phyloP scores from a whole-genome alignment of 2,329 filamentous ascomycete genomes.

The Cladosporium sp. region DNA sequence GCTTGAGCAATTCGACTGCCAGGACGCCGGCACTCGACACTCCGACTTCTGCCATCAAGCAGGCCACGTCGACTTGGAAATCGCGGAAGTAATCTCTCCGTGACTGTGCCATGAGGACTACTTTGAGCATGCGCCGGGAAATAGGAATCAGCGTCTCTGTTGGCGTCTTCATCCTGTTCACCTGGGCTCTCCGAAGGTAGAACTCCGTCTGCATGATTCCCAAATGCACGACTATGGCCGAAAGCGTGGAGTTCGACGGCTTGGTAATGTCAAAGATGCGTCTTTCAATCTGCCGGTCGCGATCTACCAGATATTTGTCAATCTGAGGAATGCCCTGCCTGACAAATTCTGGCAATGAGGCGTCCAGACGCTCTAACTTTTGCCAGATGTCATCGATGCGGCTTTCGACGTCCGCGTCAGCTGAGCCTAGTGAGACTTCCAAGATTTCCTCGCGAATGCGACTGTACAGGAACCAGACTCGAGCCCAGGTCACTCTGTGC shows the following conservation, averaged over 20 bases:
- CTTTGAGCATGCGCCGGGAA: slow-evolving; percentile 35
- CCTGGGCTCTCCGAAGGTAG: slow-evolving; percentile 54
- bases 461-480: slow-evolving; percentile 47
- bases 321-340: slow-evolving; percentile 24
- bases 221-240: slow-evolving; percentile 38
- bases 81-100: slow-evolving; percentile 39
- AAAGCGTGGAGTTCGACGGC: slow-evolving; percentile 27
- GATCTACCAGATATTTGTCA: slow-evolving; percentile 13
- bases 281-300: slow-evolving; percentile 8
- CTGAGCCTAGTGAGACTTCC: slow-evolving; percentile 50
- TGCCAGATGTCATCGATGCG: slow-evolving; percentile 37
- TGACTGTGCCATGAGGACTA: slow-evolving; percentile 35
- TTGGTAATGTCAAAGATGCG: slow-evolving; percentile 1
- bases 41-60: slow-evolving; percentile 36
- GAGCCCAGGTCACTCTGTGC: slow-evolving; percentile 42
- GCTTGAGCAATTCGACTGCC: slow-evolving; percentile 41
- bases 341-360: slow-evolving; percentile 30
- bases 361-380: slow-evolving; percentile 37
- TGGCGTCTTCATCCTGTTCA: slow-evolving; percentile 38
- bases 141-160: slow-evolving; percentile 35
- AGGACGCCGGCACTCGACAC: slow-evolving; percentile 41
- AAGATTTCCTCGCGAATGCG: slow-evolving; percentile 56
- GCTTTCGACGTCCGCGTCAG: slow-evolving; percentile 35
- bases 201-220: slow-evolving; percentile 55
- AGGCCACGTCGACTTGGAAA: slow-evolving; percentile 40